Base-by-base conservation (phyloP, 129 eudicot species). In the Silybum marianum region DNA sequence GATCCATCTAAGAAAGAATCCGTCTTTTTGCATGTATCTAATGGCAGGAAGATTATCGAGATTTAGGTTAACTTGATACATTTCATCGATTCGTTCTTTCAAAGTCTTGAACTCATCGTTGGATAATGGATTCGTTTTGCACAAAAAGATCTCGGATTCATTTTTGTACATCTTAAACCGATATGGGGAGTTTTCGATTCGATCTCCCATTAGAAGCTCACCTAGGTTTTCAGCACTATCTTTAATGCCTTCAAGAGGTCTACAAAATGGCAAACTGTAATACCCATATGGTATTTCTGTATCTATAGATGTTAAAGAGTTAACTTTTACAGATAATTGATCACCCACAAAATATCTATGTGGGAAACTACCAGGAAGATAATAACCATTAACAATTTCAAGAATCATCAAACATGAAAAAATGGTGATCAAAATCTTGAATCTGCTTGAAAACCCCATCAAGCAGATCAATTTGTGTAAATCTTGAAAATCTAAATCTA, bases 161-260 rank as follows among this genome's bases (percentile, higher is more conserved):
- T 84, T 84, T 42, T 42, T 42, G 66, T 72, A 73, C 87, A 84
- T 84, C 13, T 78, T 73, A 51, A 84, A 84, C 46, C 76, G 74
- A 66, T 72, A 78, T 0, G 87, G 87, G 21, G 87, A 84, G 78
- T 84, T 84, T 39, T 84, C 83, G 24, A 84, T 84, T 44, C 83
- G 60, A 78, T 84, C 87, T 25, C 87, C 87, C 87, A 84, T 84
- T 58, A 84, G 76, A 42, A 84, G 87, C 80, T 84, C 87, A 60
- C 87, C 87, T 21, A 84, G 87, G 38, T 84, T 84, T 32, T 84
- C 87, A 78, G 87, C 87, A 73, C 87, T 84, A 32, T 84, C 83
- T 63, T 84, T 84, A 8, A 84, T 68, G 11, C 83, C 87, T 68
- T 72, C 87, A 2, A n/a, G 70, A 44, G 87, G 87, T n/a, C 67